Percentiles rank a stretch among this genome's conserved stretches.
phyloP scores from a whole-genome alignment of 306 rosid species.

The Dicorynia guianensis region DNA sequence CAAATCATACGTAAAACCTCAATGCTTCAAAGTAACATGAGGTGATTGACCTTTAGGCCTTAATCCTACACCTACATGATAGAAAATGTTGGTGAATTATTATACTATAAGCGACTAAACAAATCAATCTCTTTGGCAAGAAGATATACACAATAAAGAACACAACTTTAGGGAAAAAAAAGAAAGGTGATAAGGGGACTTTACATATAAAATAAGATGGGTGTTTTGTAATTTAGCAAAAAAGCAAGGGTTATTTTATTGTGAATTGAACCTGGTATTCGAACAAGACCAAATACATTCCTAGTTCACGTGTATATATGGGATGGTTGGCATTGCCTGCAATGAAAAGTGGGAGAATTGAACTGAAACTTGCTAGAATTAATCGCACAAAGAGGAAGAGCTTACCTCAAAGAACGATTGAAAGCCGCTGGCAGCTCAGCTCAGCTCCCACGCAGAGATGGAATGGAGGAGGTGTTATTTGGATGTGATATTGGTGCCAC shows the following conservation, averaged over 20 bases:
- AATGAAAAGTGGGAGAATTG: constrained; percentile 19
- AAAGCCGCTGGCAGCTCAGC: background rate
- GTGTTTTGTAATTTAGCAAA: constrained; percentile 43
- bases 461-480: constrained; percentile 90
- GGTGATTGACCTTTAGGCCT: too few relatives aligned
- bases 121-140: too few relatives aligned
- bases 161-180: background rate
- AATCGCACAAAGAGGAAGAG: constrained; percentile 19
- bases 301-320: constrained; percentile 46
- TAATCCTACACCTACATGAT: too few relatives aligned
- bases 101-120: too few relatives aligned
- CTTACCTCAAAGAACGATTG: constrained; percentile 5
- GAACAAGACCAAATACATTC: constrained; percentile 64
- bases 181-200: constrained; percentile 1
- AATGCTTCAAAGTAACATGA: too few relatives aligned
- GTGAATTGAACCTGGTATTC: constrained; percentile 39
- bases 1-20: too few relatives aligned
- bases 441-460: constrained; percentile 40
- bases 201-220: constrained; percentile 37
- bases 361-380: constrained; percentile 10
- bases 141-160: too few relatives aligned
- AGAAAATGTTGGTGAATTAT: too few relatives aligned
- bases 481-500: constrained; percentile 84
- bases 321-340: constrained; percentile 18
- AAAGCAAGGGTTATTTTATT: constrained; percentile 46